Percentiles rank a stretch among this genome's conserved stretches.
phyloP scores from a whole-genome alignment of 768 basidiomycete genomes.

The Tulasnella sp. region DNA sequence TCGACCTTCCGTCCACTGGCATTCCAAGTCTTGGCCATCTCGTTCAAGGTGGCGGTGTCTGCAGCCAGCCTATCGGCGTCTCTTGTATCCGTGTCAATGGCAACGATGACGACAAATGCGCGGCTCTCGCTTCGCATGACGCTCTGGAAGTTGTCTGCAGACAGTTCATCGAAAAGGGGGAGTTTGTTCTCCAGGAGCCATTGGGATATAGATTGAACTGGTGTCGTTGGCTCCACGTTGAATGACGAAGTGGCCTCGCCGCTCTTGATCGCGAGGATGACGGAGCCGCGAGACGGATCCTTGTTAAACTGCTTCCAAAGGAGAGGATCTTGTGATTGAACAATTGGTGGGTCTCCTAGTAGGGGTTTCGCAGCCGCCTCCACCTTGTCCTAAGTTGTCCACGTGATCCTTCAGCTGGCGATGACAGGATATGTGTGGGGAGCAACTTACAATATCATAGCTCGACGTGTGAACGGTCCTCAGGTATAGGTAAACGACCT shows the following conservation, averaged over 20 bases:
- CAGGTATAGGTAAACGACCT: conserved; percentile 56
- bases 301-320: conserved; percentile 30
- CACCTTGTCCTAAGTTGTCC: conserved; percentile 40
- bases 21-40: conserved; percentile 56
- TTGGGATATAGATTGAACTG: conserved; percentile 15
- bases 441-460: conserved; percentile 30
- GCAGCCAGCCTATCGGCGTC: conserved; percentile 29
- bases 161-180: conserved; percentile 66
- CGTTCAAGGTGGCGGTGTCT: conserved; percentile 43
- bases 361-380: conserved; percentile 48
- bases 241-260: conserved; percentile 13
- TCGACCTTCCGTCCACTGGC: conserved; percentile 36
- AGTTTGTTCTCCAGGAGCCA: conserved; percentile 69
- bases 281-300: conserved; percentile 27
- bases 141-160: conserved; percentile 67
- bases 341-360: conserved; percentile 45
- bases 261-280: conserved; percentile 18
- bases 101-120: conserved; percentile 73
- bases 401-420: background rate
- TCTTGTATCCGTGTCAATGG: conserved; percentile 34
- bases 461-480: conserved; percentile 31
- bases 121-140: conserved; percentile 69
- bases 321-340: conserved; percentile 33
- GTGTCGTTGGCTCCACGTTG: conserved; percentile 10
- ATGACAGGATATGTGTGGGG: background rate